Evolutionary conservation across 2,329 filamentous ascomycete genomes (phyloP), one percentile per base, ranked within the genome.

Genomic region (Ophiosphaerella korrae): DNA sequence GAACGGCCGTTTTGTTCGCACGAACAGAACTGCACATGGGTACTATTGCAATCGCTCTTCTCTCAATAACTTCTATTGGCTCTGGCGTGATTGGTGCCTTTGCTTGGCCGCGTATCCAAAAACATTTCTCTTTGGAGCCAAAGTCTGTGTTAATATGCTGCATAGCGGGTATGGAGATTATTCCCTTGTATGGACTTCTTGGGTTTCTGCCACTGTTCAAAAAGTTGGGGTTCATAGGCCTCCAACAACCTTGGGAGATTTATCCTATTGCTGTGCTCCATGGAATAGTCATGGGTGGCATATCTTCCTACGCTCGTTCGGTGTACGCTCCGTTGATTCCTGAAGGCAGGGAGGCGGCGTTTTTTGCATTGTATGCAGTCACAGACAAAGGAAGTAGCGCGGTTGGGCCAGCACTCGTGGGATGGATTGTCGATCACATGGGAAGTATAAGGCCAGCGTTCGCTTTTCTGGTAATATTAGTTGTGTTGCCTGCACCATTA

Each of bases 331-430:
- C 95, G 67, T 82, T 97, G 49, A 94, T 97, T 44, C 93, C 93
- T 0, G 90, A 91, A 0, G 92, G 92, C 6, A 92, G 88, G 13
- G 93, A 97, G 75, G 91, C 92, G 0, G 91, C 92, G 0, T 97
- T 97, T 67, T 97, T 94, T 69, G 92, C 92, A 0, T 79, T 97
- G 1, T 97, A 96, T 70, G 92, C 93, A 35, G 95, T 97, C 52
- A 97, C 93, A 1, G 93, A 97, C 72, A 97, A 97, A 73, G 92
- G 92, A 0, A 94, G 89, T 16, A 94, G 89, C 67, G 83, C 96
- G 2, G 93, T 97, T 68, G 93, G 93, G 0, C 93, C 93, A 0
- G 88, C 90, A 1, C 90, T 97, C 62, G 92, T 97, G 0, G 93
- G 92, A 0, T 83, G 84, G 26, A 95, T 97, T 54, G 94, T 95